Evolutionary conservation across 192 early-diverging fungal genomes (phyloP), one percentile per base, ranked within the genome.

Genomic region (Lunasporangiospora selenospora): DNA sequence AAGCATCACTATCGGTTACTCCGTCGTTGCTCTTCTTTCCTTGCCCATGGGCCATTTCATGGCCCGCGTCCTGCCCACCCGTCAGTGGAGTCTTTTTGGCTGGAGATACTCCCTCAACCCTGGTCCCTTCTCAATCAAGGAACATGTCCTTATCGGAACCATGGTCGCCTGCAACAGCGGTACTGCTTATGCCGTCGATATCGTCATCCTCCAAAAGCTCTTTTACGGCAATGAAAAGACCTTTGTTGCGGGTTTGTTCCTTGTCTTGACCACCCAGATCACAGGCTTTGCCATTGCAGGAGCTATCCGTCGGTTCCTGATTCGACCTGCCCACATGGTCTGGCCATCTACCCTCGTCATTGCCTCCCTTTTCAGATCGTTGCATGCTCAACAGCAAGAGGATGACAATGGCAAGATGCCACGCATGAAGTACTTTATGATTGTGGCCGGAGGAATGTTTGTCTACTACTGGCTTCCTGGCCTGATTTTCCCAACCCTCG

Each of bases 241-340:
- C 26, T 82, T 76, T 69, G 45, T 69, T 32, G 81, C 78, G n/a
- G 77, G 80, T 18, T 26, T 86, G 27, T 56, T 86, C 10, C 29
- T 89, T 6, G 58, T 88, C 16, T 39, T 89, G 53, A 87, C 90
- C 0, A 90, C 54, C 12, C 67, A 69, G 50, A 36, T 78, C 13
- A 44, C 76, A 7, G 80, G 80, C 13, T 82, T 78, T 38, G 75
- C 65, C 3, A 60, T 81, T 32, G 80, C 80, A 24, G 80, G 80
- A 33, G 58, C 66, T 21, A 47, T 67, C 11, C 62, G 63, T n/a
- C 62, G 73, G 7, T 92, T 85, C 65, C 77, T 95, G 13, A 92
- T 97, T 9, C 81, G 86, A 51, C 93, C 93, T 12, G 75, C 89
- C 3, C 80, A 85, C 11, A 94, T 95, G 92, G 77, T 92, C 26